Conservation (phyloP, 139 green algal genomes). For the Haematococcus lacustris region DNA sequence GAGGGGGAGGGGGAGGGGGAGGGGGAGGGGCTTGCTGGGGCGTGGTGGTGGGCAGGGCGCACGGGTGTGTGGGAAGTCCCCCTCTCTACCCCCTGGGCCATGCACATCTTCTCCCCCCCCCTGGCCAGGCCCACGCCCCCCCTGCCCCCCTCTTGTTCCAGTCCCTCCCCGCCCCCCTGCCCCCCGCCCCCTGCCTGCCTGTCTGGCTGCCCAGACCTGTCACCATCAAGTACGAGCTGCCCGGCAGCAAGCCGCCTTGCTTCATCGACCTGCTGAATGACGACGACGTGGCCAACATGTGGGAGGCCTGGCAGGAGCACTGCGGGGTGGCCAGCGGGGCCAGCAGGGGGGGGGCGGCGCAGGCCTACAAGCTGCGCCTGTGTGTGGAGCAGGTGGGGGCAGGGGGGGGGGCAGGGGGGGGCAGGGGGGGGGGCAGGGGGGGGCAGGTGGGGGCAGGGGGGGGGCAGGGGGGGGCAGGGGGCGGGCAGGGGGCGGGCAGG, state of each 20-base stretch:
- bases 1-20: too few species aligned
- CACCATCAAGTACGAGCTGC: slow-evolving; percentile 62
- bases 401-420: too few species aligned
- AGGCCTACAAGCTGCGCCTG: slow-evolving; percentile 1
- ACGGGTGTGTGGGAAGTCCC: not conserved
- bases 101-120: not conserved
- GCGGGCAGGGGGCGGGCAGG: too few species aligned
- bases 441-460: too few species aligned
- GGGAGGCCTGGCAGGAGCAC: slow-evolving; percentile 48
- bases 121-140: too few species aligned
- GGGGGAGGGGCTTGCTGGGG: not conserved
- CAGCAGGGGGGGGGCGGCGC: not conserved
- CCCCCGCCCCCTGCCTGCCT: too few species aligned
- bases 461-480: too few species aligned
- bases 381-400: slow-evolving; percentile 14
- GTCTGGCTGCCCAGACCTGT: not conserved
- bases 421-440: too few species aligned
- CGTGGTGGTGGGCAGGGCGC: not conserved
- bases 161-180: too few species aligned
- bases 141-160: too few species aligned
- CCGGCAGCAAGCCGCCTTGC: slow-evolving; percentile 21
- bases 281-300: slow-evolving; percentile 64
- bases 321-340: not conserved
- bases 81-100: not conserved
- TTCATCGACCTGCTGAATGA: slow-evolving; percentile 53